phyloP scores from a whole-genome alignment of 495 filamentous ascomycete genomes.

The Aspergillus funiculosus region DNA sequence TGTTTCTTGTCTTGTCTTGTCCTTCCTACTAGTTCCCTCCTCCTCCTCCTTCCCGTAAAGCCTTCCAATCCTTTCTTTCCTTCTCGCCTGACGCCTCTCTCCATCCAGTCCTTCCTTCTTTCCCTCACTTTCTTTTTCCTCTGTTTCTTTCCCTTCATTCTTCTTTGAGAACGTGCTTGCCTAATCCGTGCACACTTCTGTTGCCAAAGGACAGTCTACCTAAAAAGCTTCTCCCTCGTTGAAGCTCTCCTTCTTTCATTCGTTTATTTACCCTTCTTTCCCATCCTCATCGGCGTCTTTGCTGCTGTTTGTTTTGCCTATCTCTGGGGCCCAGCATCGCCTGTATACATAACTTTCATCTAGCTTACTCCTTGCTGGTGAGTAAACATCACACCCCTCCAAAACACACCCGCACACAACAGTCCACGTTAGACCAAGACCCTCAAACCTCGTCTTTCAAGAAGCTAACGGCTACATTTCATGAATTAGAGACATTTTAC shows the following conservation, averaged over 20 bases:
- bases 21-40: too few relatives aligned
- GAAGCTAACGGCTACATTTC: neutral
- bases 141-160: slow-evolving; percentile 37
- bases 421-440: too few relatives aligned
- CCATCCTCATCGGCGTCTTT: slow-evolving; percentile 16
- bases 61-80: slow-evolving; percentile 21
- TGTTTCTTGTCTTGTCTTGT: too few relatives aligned
- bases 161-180: slow-evolving; percentile 41
- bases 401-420: too few relatives aligned
- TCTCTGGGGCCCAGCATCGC: slow-evolving; percentile 17
- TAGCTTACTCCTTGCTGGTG: slow-evolving; percentile 18
- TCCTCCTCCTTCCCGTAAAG: slow-evolving; percentile 28
- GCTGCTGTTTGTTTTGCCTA: slow-evolving; percentile 6
- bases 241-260: slow-evolving; percentile 39
- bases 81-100: slow-evolving; percentile 18
- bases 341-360: slow-evolving; percentile 4
- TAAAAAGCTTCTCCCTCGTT: slow-evolving; percentile 30
- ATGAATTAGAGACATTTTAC: slow-evolving; percentile 1
- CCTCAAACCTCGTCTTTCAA: too few relatives aligned
- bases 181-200: slow-evolving; percentile 38
- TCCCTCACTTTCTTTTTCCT: slow-evolving; percentile 24
- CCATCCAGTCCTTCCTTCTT: slow-evolving; percentile 24
- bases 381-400: slow-evolving; percentile 1
- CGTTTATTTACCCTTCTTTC: slow-evolving; percentile 37
- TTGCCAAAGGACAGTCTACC: slow-evolving; percentile 19